Percentiles rank a stretch among this genome's conserved stretches.
phyloP scores from a whole-genome alignment of 2,329 filamentous ascomycete genomes.

The Aspergillus clavatus region DNA sequence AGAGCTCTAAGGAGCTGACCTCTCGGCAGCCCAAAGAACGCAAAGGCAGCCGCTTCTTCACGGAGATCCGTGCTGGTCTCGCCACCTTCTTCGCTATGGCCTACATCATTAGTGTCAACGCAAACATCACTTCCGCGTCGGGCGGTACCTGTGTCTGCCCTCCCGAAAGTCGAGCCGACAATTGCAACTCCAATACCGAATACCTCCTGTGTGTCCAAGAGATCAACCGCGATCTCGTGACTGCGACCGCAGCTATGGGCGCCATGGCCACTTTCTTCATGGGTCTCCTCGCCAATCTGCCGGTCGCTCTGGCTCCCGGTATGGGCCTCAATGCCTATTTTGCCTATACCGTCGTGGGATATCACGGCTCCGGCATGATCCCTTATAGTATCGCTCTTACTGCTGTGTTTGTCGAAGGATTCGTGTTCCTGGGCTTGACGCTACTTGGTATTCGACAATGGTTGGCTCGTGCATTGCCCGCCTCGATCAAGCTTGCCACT shows the following conservation, averaged over 20 bases:
- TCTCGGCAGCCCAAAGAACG: conserved; percentile 60
- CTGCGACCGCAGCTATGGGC: conserved; percentile 77
- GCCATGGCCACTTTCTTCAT: conserved; percentile 76
- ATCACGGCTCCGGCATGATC: conserved; percentile 66
- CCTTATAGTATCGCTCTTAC: conserved; percentile 73
- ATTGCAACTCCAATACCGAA: conserved; percentile 47
- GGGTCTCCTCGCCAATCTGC: conserved; percentile 76
- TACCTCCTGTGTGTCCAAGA: conserved; percentile 47
- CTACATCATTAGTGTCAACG: conserved; percentile 67
- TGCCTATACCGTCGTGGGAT: conserved; percentile 73
- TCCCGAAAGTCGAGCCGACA: conserved; percentile 34
- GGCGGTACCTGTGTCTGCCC: conserved; percentile 74
- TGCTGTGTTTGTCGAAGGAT: conserved; percentile 83
- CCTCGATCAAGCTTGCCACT: conserved; percentile 80
- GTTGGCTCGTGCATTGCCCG: conserved; percentile 77
- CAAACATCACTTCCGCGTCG: conserved; percentile 64
- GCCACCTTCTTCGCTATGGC: conserved; percentile 79
- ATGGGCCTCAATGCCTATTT: conserved; percentile 89
- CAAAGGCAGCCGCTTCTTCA: conserved; percentile 72
- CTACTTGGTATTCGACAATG: conserved; percentile 79
- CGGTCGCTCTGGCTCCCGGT: conserved; percentile 67
- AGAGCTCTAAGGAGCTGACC: neutral
- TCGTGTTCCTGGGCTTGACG: conserved; percentile 76
- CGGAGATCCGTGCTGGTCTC: conserved; percentile 76
- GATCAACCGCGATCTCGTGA: conserved; percentile 73